phyloP scores from a whole-genome alignment of 768 basidiomycete genomes.

The Mycena haematopus region DNA sequence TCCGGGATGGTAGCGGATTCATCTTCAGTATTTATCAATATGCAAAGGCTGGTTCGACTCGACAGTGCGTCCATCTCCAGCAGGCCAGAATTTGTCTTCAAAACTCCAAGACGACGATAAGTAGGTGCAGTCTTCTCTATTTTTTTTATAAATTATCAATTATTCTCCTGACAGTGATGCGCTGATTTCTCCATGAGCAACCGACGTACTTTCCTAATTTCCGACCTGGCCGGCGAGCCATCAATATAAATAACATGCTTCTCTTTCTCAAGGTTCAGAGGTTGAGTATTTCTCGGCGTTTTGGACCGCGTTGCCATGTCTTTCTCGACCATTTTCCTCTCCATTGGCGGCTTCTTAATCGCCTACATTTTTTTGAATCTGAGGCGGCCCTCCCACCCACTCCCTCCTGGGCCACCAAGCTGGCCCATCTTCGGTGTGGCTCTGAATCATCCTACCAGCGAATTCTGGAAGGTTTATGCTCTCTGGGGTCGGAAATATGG shows the following conservation, averaged over 20 bases:
- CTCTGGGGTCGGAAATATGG: slow-evolving; percentile 48
- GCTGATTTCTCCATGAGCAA: slow-evolving; percentile 7
- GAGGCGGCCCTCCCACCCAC: background rate
- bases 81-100: too few relatives aligned
- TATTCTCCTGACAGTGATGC: background rate
- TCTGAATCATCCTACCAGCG: slow-evolving; percentile 23
- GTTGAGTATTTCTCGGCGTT: background rate
- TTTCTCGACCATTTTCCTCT: background rate
- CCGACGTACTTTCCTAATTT: slow-evolving; percentile 12
- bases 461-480: slow-evolving; percentile 44
- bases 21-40: too few relatives aligned
- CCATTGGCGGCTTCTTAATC: background rate
- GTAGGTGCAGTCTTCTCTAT: too few relatives aligned
- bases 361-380: slow-evolving; percentile 1
- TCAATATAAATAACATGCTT: background rate
- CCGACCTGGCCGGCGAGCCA: slow-evolving; percentile 8
- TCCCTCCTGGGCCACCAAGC: slow-evolving; percentile 26
- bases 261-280: background rate
- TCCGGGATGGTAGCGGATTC: too few relatives aligned
- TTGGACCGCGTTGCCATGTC: background rate
- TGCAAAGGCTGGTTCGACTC: too few relatives aligned
- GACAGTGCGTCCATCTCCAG: too few relatives aligned
- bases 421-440: slow-evolving; percentile 30
- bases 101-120: too few relatives aligned
- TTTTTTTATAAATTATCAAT: too few relatives aligned